A percentile compares a stretch with the other conserved stretches of the same genome.
Conservation (phyloP, 106 monocot genomes). For the Agapanthus africanus region DNA sequence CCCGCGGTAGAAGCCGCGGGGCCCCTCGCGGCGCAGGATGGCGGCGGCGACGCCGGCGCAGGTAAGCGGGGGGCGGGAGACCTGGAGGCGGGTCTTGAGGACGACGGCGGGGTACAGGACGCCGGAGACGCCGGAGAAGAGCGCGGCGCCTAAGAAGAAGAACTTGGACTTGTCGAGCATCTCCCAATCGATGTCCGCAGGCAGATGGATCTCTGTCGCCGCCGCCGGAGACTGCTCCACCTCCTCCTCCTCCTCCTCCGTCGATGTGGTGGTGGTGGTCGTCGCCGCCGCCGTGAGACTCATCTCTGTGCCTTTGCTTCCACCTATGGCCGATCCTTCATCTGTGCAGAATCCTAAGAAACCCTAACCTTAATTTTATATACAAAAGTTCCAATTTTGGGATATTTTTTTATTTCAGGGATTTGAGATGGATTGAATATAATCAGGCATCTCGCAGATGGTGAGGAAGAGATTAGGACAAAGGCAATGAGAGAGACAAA, state of each 20-base stretch:
- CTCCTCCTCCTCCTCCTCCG: neutral
- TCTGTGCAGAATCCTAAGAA: conserved; percentile 3
- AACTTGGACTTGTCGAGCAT: conserved; percentile 88
- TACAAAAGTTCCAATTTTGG: neutral
- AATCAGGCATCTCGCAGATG: neutral
- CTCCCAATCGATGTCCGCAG: conserved; percentile 86
- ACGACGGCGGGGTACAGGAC: conserved; percentile 78
- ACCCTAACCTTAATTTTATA: conserved; percentile 5
- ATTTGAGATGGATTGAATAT: too few species aligned
- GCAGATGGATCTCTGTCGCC: conserved; percentile 37
- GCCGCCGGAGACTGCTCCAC: neutral
- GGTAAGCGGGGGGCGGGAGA: conserved; percentile 28
- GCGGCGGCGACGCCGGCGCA: conserved; percentile 22
- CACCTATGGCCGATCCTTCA: conserved; percentile 21
- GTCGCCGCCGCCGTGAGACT: conserved; percentile 34
- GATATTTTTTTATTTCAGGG: neutral
- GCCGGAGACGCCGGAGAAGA: conserved; percentile 74
- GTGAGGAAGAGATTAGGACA: neutral
- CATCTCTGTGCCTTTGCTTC: conserved; percentile 26
- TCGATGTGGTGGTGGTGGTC: conserved; percentile 12
- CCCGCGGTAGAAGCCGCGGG: conserved; percentile 72
- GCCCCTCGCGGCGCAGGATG: conserved; percentile 68
- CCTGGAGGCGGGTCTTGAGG: conserved; percentile 86
- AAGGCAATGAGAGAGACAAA: neutral
- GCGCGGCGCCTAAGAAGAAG: conserved; percentile 84